Evolutionary conservation across 2,329 filamentous ascomycete genomes (phyloP).

Genomic region (Colletotrichum salicis): DNA sequence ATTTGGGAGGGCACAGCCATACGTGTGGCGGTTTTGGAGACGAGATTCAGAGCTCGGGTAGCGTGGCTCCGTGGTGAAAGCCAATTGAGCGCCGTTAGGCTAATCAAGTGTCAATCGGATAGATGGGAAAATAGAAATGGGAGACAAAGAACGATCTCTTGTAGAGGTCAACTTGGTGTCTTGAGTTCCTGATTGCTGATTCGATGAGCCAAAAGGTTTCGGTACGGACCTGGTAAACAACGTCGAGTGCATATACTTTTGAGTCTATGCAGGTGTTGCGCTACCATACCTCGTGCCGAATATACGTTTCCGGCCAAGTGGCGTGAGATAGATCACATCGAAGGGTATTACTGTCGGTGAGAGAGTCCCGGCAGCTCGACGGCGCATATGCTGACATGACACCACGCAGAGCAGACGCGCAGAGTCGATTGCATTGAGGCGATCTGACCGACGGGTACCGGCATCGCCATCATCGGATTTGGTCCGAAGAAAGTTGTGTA

Average conservation of each 20-base stretch:
- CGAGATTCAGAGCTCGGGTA: background rate
- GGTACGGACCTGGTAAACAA: background rate
- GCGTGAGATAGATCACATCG: background rate
- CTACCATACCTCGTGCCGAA: background rate
- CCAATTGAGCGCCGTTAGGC: background rate
- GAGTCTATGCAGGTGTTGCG: background rate
- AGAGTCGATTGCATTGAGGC: background rate
- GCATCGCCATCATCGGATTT: background rate
- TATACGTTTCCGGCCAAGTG: constrained; percentile 3
- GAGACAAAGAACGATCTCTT: background rate
- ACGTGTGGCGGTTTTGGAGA: constrained; percentile 8
- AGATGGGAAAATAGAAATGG: background rate
- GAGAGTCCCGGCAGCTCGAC: background rate
- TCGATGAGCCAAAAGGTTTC: background rate
- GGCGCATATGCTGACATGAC: background rate
- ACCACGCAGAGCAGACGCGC: constrained; percentile 1
- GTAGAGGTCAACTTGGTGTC: background rate
- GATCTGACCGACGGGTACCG: background rate
- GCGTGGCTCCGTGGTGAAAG: background rate
- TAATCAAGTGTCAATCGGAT: background rate
- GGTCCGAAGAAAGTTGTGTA: background rate
- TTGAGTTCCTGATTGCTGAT: background rate
- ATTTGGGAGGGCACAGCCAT: constrained; percentile 8
- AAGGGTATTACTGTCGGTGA: background rate
- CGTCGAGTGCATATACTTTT: background rate